A percentile compares a stretch with the other conserved stretches of the same genome.
phyloP scores from a whole-genome alignment of 495 filamentous ascomycete species.

The Neurospora sp. region DNA sequence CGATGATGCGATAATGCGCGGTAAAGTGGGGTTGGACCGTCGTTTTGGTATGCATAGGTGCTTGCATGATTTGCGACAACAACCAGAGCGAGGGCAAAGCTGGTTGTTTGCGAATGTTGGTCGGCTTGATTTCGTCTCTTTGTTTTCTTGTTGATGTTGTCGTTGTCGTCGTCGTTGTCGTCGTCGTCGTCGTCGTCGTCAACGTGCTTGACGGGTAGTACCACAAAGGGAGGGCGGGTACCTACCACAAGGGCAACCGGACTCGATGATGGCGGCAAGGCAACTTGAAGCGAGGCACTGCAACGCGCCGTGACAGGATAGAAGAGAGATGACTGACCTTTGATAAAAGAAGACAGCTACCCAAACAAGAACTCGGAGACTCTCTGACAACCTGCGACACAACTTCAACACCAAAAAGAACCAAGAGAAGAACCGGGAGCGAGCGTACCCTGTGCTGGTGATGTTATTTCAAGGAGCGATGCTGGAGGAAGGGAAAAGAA shows the following conservation, averaged over 20 bases:
- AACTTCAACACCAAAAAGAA: slow-evolving; percentile 22
- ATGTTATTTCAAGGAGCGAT: slow-evolving; percentile 10
- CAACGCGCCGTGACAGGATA: not conserved
- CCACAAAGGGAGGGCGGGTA: not conserved
- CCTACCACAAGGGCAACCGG: not conserved
- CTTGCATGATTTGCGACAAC: not conserved
- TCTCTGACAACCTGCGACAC: slow-evolving; percentile 10
- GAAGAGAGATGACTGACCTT: slow-evolving; percentile 10
- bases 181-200: not conserved
- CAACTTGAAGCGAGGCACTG: not conserved
- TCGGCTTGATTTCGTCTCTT: not conserved
- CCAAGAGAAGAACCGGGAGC: not conserved
- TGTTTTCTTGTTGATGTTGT: not conserved
- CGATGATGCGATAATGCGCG: not conserved
- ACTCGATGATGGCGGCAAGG: not conserved
- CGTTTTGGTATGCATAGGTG: not conserved
- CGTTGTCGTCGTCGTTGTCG: not conserved
- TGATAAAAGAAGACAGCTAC: slow-evolving; percentile 2
- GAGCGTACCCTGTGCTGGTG: slow-evolving; percentile 3
- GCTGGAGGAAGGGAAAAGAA: slow-evolving; percentile 10
- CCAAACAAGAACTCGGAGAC: not conserved
- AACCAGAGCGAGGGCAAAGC: not conserved
- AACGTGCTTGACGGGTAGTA: not conserved
- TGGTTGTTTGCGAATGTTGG: not conserved
- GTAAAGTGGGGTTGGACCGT: not conserved